These are phyloP conservation scores for Claviceps purpurea DNA, from an alignment of 2,329 filamentous ascomycete species.

Conservation along the genomic window DNA sequence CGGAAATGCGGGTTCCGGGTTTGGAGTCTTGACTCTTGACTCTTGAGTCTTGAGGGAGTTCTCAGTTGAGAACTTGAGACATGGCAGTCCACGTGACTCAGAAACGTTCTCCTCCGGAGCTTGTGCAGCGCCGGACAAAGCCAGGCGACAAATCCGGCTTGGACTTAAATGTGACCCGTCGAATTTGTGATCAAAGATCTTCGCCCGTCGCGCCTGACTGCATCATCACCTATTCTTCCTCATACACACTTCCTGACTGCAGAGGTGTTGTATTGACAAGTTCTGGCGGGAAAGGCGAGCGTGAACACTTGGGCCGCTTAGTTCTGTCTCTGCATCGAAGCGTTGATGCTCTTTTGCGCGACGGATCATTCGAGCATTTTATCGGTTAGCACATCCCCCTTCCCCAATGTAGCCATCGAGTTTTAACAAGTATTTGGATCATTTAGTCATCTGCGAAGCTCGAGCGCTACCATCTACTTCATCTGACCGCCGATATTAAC, in stretches of 20 bases:
- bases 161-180: not conserved
- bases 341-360: not conserved
- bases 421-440: not conserved
- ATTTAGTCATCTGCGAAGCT: not conserved
- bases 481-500: not conserved
- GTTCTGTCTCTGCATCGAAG: not conserved
- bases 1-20: too few species aligned
- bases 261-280: not conserved
- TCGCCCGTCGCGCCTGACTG: slow-evolving; percentile 1
- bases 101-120: not conserved
- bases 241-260: not conserved
- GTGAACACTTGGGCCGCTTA: not conserved
- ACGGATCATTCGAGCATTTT: not conserved
- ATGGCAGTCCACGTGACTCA: not conserved
- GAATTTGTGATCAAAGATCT: slow-evolving; percentile 4
- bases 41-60: too few species aligned
- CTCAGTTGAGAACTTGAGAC: not conserved
- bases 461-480: too few species aligned
- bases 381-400: not conserved
- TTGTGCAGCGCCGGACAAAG: not conserved
- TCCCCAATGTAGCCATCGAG: not conserved
- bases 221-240: not conserved
- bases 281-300: not conserved
- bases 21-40: too few species aligned
- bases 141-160: slow-evolving; percentile 5